Base-by-base conservation (phyloP, 768 basidiomycete species). In the Kwoniella dendrophila region DNA sequence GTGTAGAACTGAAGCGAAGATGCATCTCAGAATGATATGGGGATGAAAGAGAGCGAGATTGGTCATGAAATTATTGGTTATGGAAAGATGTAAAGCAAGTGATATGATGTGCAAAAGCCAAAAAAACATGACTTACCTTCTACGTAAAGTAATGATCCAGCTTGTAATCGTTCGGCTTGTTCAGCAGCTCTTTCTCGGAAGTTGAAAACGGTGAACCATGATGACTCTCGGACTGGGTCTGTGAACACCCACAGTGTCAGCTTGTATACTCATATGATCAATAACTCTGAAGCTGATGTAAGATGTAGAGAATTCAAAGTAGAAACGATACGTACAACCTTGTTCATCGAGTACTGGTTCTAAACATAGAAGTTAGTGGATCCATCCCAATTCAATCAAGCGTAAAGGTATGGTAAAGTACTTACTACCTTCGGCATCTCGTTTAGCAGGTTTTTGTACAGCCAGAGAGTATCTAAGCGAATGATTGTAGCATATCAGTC, bases 151-250 rank as follows among this genome's bases (percentile, higher is more conserved):
- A 61, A 43, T 11, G 53, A 48, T 45, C 64, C 64, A 41, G 64
- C 47, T 40, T 66, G 48, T 48, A 66, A 49, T 20, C 60, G 61
- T 24, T 56, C 27, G 12, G 62, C 34, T 30, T 22, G 27, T 45
- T 59, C 64, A 16, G 59, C 59, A 20, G 59, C 50, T 10, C 40
- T 33, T 7, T 61, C 54, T 32, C 50, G 43, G 50, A 66, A 66
- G 48, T 60, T 56, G 56, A 66, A 66, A 14, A 66, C 56, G 59
- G 64, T 66, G 59, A 56, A 66, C 64, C 64, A 61, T 38, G 48
- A 56, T 14, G 64, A 58, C 3, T 66, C 64, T 45, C 64, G 51
- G n/a, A 61, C 43, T n/a, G 64, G 64, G 41, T 64, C 63, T 64
- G 27, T 5, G 43, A 2, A 10, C 10, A n/a, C 18, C 2, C n/a